These are phyloP conservation scores for Pythium biforme DNA, from an alignment of 352 stramenopile genomes.

Conservation along the genomic window DNA sequence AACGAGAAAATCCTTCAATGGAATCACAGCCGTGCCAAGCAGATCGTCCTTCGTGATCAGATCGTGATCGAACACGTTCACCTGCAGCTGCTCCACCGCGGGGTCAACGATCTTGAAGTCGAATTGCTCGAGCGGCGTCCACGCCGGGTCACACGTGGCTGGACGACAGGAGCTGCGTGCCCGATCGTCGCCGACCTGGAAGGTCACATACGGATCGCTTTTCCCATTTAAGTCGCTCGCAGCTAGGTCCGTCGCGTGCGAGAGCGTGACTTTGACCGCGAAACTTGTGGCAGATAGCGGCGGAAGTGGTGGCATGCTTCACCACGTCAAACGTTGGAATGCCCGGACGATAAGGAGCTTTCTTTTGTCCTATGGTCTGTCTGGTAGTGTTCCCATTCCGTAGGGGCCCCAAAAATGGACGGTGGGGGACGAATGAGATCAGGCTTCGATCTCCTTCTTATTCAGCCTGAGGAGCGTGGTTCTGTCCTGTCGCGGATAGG, in stretches of 20 bases:
- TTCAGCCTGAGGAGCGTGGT: background rate
- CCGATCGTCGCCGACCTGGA: slow-evolving; percentile 24
- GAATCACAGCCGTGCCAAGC: slow-evolving; percentile 27
- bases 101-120: slow-evolving; percentile 36
- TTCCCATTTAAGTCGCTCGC: slow-evolving; percentile 32
- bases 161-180: slow-evolving; percentile 28
- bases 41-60: slow-evolving; percentile 29
- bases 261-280: slow-evolving; percentile 30
- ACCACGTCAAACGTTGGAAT: background rate
- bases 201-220: slow-evolving; percentile 37
- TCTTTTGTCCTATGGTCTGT: background rate
- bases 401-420: background rate
- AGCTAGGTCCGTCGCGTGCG: slow-evolving; percentile 31
- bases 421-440: background rate
- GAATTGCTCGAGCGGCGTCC: slow-evolving; percentile 34
- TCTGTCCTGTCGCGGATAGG: too few relatives aligned
- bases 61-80: slow-evolving; percentile 37
- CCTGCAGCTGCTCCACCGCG: slow-evolving; percentile 6
- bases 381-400: too few relatives aligned
- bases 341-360: background rate
- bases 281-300: background rate
- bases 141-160: slow-evolving; percentile 31
- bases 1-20: slow-evolving; percentile 21
- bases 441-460: background rate
- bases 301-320: background rate